Evolutionary conservation across 1,284 basidiomycete genomes (phyloP).

Genomic region (Naganishia cerealis): DNA sequence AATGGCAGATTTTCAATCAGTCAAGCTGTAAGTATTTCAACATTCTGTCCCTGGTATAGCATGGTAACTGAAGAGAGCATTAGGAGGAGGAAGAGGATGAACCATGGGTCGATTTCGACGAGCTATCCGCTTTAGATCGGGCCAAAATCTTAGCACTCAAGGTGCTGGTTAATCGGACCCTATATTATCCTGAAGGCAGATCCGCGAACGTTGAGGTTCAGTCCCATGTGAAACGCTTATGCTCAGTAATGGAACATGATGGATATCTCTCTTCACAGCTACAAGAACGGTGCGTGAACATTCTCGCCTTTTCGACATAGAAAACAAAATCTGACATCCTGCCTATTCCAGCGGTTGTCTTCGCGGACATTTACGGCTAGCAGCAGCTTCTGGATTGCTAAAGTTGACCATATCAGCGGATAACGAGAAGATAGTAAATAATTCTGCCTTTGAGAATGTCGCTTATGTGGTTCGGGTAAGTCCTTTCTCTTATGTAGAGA

Average conservation of each 20-base stretch:
- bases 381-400: conserved; percentile 76
- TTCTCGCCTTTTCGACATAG: background rate
- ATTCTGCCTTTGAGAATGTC: conserved; percentile 66
- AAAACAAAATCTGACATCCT: background rate
- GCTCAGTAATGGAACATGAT: conserved; percentile 21
- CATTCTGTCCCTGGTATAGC: conserved; percentile 9
- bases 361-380: conserved; percentile 64
- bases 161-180: conserved; percentile 56
- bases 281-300: conserved; percentile 3
- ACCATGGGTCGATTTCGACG: conserved; percentile 73
- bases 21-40: conserved; percentile 14
- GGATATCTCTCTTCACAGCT: conserved; percentile 13
- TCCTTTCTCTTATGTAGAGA: conserved; percentile 34
- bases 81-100: conserved; percentile 57
- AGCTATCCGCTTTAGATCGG: conserved; percentile 56
- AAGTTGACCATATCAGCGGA: conserved; percentile 69
- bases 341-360: conserved; percentile 40
- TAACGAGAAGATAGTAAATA: conserved; percentile 64
- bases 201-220: background rate
- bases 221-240: conserved; percentile 14
- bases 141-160: conserved; percentile 76
- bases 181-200: conserved; percentile 21
- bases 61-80: background rate
- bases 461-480: conserved; percentile 75
- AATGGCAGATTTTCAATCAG: conserved; percentile 4